A percentile compares a stretch with the other conserved stretches of the same genome.
These are phyloP conservation scores for Cyberlindnera xishuangbannaensis DNA, from an alignment of 805 yeast genomes.

Conservation along the genomic window DNA sequence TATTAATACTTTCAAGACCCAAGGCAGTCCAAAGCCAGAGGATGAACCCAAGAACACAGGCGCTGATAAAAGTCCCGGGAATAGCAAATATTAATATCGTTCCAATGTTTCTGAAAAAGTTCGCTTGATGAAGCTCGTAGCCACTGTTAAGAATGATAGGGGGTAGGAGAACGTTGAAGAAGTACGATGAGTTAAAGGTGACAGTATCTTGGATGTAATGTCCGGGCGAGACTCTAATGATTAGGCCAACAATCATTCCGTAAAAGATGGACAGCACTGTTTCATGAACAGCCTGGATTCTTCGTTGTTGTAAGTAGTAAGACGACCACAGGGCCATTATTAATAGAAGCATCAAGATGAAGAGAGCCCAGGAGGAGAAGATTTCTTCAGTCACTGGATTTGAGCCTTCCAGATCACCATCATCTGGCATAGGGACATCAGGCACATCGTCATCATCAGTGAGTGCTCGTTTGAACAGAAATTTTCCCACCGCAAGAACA, in stretches of 20 bases:
- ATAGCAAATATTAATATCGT: conserved; percentile 91
- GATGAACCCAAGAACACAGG: conserved; percentile 85
- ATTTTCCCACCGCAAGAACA: conserved; percentile 18
- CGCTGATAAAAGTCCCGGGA: conserved; percentile 92
- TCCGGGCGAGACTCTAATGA: conserved; percentile 89
- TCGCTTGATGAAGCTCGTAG: conserved; percentile 91
- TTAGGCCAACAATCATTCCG: conserved; percentile 92
- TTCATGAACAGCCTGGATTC: conserved; percentile 95
- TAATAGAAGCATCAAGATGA: conserved; percentile 72
- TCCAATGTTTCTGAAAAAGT: conserved; percentile 88
- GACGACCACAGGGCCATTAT: conserved; percentile 94
- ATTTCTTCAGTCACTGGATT: conserved; percentile 93
- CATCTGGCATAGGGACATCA: conserved; percentile 33
- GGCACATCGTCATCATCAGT: conserved; percentile 28
- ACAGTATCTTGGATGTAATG: conserved; percentile 96
- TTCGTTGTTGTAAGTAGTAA: conserved; percentile 82
- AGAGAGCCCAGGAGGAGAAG: conserved; percentile 95
- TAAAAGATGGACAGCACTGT: conserved; percentile 93
- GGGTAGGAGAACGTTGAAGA: conserved; percentile 89
- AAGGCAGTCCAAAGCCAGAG: conserved; percentile 84
- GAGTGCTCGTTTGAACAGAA: conserved; percentile 22
- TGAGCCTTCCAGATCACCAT: conserved; percentile 52
- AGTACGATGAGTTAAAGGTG: conserved; percentile 88
- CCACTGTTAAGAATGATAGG: conserved; percentile 97
- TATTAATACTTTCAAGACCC: conserved; percentile 81